phyloP scores from a whole-genome alignment of 1,284 basidiomycete species.

The Ceratobasidium sp. region DNA sequence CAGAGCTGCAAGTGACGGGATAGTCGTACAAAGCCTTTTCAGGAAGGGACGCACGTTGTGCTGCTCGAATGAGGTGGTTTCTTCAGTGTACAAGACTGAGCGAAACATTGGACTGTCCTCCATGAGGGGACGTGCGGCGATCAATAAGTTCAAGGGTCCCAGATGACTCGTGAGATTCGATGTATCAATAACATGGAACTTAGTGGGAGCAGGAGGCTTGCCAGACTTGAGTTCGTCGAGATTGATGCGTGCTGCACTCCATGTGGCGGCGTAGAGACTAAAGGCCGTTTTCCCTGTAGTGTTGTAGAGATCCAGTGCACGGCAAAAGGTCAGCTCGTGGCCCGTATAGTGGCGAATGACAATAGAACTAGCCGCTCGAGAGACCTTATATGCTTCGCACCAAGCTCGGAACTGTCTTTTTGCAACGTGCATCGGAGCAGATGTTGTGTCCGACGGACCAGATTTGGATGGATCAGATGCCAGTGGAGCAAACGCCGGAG shows the following conservation, averaged over 20 bases:
- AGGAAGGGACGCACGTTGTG: neutral
- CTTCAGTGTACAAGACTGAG: conserved; percentile 28
- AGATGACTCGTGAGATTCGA: conserved; percentile 27
- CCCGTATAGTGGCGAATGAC: conserved; percentile 21
- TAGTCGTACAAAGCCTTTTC: neutral
- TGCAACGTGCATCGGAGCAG: conserved; percentile 8
- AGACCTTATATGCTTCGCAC: neutral
- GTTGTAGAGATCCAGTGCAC: neutral
- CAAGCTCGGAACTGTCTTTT: conserved; percentile 29
- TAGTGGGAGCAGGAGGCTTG: neutral
- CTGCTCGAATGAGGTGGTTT: neutral
- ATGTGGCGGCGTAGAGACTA: neutral
- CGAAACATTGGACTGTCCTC: neutral
- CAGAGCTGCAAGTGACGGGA: neutral
- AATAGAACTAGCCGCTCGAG: neutral
- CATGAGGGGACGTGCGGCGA: neutral
- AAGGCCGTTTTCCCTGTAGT: neutral
- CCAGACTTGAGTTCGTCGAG: neutral
- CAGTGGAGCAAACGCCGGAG: conserved; percentile 57
- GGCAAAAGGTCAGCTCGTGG: conserved; percentile 26
- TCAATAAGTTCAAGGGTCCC: conserved; percentile 3
- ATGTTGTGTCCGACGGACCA: neutral
- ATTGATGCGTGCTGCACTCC: conserved; percentile 19
- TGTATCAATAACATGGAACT: conserved; percentile 32
- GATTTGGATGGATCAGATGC: conserved; percentile 1